Base-by-base conservation (phyloP, 1,139 yeast species). In the Trichomonascaceae sp. region DNA sequence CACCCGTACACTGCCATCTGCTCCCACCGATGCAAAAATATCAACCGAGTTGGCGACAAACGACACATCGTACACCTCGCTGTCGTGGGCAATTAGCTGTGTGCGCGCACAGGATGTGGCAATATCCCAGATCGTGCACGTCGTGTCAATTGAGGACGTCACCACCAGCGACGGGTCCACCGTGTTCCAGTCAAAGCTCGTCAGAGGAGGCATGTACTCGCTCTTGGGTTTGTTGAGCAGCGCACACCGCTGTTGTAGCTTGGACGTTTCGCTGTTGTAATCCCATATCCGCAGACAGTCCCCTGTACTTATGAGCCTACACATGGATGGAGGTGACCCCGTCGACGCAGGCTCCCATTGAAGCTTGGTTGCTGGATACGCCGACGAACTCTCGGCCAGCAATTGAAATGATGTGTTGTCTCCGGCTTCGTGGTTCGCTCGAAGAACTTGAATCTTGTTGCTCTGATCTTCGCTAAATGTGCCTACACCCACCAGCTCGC, bases 91-190 rank as follows among this genome's bases (percentile, higher is more conserved):
- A 45, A 89, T 89, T 34, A 89, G 64, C 59, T 89, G 97, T 1
- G 98, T 87, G 51, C 79, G 80, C 15, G 93, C 93, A 17, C 70
- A 65, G n/a, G 81, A 82, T 6, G 74, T 65, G 22, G 63, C 65
- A 29, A 84, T 59, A 56, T 89, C 97, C 97, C 98, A 89, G 3
- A 85, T 76, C 0, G 97, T 87, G 57, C 98, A 89, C 1, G 98
- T 89, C 1, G 98, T 89, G 57, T 89, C 98, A 8, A 89, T 84
- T 20, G 92, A 76, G 40, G 92, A 74, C 1, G 96, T 84, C 30
- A 89, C 80, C 16, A 85, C 69, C 27, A 76, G 59, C 37, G 72
- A 70, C 5, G 84, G 71, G 47, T 82, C 89, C 3, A 68, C 63
- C 31, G 66, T 60, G 59, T 81, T 85, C 97, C 98, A 89, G 56